Percentiles rank a stretch among this genome's conserved stretches.
These are phyloP conservation scores for Melanopsichium pennsylvanicum DNA, from an alignment of 1,284 basidiomycete genomes.

Conservation along the genomic window DNA sequence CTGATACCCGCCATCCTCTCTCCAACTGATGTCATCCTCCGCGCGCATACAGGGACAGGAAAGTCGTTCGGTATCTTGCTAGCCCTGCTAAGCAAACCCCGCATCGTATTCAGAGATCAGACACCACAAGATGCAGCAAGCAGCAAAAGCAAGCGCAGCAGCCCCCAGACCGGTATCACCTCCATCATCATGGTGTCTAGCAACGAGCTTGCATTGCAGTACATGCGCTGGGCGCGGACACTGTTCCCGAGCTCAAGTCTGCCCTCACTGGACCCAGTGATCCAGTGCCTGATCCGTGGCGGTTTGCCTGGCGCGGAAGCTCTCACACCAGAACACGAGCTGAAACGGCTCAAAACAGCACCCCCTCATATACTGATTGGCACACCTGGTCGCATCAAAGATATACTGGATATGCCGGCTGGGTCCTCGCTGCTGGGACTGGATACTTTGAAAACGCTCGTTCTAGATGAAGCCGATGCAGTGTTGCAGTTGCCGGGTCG, in stretches of 20 bases:
- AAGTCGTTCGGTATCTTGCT: slow-evolving; percentile 62
- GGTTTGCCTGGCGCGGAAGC: slow-evolving; percentile 16
- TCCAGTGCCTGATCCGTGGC: slow-evolving; percentile 55
- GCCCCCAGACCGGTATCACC: slow-evolving; percentile 46
- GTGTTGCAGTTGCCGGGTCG: slow-evolving; percentile 60
- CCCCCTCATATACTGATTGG: slow-evolving; percentile 62
- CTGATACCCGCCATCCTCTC: slow-evolving; percentile 54
- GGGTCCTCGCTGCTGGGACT: slow-evolving; percentile 54
- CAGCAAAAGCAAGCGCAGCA: slow-evolving; percentile 11
- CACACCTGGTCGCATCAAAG: slow-evolving; percentile 57
- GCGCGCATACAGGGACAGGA: slow-evolving; percentile 63
- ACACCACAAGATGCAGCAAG: background rate
- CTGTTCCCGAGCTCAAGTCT: slow-evolving; percentile 42
- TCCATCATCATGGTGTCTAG: slow-evolving; percentile 61
- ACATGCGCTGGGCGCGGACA: slow-evolving; percentile 52
- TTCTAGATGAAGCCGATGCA: slow-evolving; percentile 62
- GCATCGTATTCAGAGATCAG: slow-evolving; percentile 49
- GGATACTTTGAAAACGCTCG: slow-evolving; percentile 52
- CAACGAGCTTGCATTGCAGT: slow-evolving; percentile 62
- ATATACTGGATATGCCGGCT: slow-evolving; percentile 48
- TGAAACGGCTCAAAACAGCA: slow-evolving; percentile 32
- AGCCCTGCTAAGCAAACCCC: slow-evolving; percentile 59
- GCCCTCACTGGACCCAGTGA: slow-evolving; percentile 50
- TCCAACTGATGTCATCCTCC: slow-evolving; percentile 56
- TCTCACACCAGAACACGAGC: slow-evolving; percentile 34